Evolutionary conservation across 1,284 basidiomycete genomes (phyloP), one percentile per base, ranked within the genome.

Genomic region (Xerocomus amazonicus): DNA sequence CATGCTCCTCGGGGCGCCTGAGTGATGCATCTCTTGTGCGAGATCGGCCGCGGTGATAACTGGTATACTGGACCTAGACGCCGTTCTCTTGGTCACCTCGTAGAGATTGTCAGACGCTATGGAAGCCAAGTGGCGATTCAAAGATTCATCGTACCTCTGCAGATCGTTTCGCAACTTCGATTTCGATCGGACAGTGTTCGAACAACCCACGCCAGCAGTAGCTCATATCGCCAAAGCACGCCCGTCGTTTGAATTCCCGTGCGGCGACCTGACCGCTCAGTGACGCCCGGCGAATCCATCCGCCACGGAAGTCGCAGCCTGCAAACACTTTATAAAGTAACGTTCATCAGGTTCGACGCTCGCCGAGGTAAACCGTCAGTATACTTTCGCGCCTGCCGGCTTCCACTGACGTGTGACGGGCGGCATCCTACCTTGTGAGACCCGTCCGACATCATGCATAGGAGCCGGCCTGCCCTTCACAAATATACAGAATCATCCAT

Each of bases 41-140:
- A 61, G 61, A 62, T 63, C 58, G 45, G 33, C 62, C 59, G 59
- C 62, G 59, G 59, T 38, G 60, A 63, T 61, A 61, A 34, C 51
- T 34, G 34, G 36, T 31, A 43, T 43, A 16, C 54, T 33, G 27
- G 46, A 35, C 43, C 44, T 49, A 58, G 61, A 62, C 57, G 54
- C 58, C 59, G 51, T 60, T 41, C 19, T 23, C 19, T 23, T 23
- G 19, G 3, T 23, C 19, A 23, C 19, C 48, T 49, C 49, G 48
- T 63, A 52, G 37, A 61, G 53, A 61, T 63, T 65, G 58, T 52
- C 62, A 57, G 51, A 39, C 48, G 46, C 43, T 51, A 62, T 56
- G 50, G 59, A 66, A 63, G 54, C 38, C 19, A 2, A 38, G 29
- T 19, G 12, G 48, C 48, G 49, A 63, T 65, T 59, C 45, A 35